A percentile compares a stretch with the other conserved stretches of the same genome.
Conservation (phyloP, 257 asterid species). For the Agastache rugosa region DNA sequence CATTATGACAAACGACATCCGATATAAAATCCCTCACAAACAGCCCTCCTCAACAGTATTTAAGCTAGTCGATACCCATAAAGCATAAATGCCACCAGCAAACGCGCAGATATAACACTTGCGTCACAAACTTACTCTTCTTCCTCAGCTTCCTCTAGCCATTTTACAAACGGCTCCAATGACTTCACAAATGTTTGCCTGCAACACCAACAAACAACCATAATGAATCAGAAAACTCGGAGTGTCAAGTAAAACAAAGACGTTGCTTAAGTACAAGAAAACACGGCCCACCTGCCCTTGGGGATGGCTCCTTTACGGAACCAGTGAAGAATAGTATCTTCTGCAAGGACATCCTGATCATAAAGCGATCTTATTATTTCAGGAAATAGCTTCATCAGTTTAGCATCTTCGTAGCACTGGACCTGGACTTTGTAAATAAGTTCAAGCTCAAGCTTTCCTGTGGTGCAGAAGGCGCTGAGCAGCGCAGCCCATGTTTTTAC, state of each 20-base stretch:
- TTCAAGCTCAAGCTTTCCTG: conserved; percentile 90
- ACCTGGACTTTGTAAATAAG: conserved; percentile 93
- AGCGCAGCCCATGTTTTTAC: conserved; percentile 89
- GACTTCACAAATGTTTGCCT: conserved; percentile 95
- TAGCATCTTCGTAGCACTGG: conserved; percentile 97
- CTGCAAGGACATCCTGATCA: conserved; percentile 95
- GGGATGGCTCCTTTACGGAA: conserved; percentile 88
- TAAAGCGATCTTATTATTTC: conserved; percentile 92
- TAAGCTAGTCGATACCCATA: neutral
- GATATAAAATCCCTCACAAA: conserved; percentile 20
- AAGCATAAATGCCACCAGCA: conserved; percentile 13
- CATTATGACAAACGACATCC: conserved; percentile 4
- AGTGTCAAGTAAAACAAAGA: neutral
- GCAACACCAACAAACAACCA: conserved; percentile 14
- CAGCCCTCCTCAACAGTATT: conserved; percentile 18
- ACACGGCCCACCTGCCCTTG: conserved; percentile 78
- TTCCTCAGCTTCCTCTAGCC: conserved; percentile 99
- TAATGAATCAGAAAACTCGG: neutral
- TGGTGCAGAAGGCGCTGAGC: conserved; percentile 82
- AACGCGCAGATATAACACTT: neutral
- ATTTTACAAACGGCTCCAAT: conserved; percentile 88
- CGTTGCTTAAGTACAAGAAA: conserved; percentile 44
- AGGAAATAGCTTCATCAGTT: conserved; percentile 94
- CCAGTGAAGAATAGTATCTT: conserved; percentile 97
- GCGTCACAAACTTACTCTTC: conserved; percentile 59